A percentile compares a stretch with the other conserved stretches of the same genome.
phyloP scores from a whole-genome alignment of 352 stramenopile genomes.

The Albugo candida region DNA sequence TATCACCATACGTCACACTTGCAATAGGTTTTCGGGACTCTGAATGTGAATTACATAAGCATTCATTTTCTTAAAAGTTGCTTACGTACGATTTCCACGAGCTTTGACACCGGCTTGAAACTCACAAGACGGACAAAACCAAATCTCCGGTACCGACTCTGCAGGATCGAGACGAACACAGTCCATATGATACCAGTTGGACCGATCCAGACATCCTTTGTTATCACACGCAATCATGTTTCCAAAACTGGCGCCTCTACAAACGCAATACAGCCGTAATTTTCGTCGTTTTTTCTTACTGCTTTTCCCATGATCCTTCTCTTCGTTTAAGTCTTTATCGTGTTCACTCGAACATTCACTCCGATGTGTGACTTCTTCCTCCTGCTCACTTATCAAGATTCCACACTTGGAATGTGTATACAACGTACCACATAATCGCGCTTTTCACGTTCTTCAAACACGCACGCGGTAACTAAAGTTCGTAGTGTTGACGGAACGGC shows the following conservation, averaged over 20 bases:
- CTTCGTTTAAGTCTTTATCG: too few species aligned
- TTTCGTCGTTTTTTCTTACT: slow-evolving; percentile 48
- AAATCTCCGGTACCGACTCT: slow-evolving; percentile 39
- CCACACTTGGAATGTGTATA: too few species aligned
- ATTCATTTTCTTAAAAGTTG: neutral
- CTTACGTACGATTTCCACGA: slow-evolving; percentile 44
- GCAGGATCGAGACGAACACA: slow-evolving; percentile 38
- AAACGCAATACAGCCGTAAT: slow-evolving; percentile 49
- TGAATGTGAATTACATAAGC: slow-evolving; percentile 6
- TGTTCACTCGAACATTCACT: too few species aligned
- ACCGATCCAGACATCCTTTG: slow-evolving; percentile 52
- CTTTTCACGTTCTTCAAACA: too few species aligned
- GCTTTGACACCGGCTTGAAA: slow-evolving; percentile 27
- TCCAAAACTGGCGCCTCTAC: slow-evolving; percentile 45
- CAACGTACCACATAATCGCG: too few species aligned
- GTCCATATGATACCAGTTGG: slow-evolving; percentile 70
- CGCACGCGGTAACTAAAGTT: too few species aligned
- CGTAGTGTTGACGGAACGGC: too few species aligned
- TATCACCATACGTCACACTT: slow-evolving; percentile 73
- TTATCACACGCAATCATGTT: slow-evolving; percentile 77
- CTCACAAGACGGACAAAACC: slow-evolving; percentile 47
- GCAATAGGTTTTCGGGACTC: slow-evolving; percentile 64
- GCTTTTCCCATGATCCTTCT: too few species aligned
- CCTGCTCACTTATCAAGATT: too few species aligned
- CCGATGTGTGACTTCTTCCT: too few species aligned